Conservation (phyloP, 768 basidiomycete genomes). For the Inosperma sp. region DNA sequence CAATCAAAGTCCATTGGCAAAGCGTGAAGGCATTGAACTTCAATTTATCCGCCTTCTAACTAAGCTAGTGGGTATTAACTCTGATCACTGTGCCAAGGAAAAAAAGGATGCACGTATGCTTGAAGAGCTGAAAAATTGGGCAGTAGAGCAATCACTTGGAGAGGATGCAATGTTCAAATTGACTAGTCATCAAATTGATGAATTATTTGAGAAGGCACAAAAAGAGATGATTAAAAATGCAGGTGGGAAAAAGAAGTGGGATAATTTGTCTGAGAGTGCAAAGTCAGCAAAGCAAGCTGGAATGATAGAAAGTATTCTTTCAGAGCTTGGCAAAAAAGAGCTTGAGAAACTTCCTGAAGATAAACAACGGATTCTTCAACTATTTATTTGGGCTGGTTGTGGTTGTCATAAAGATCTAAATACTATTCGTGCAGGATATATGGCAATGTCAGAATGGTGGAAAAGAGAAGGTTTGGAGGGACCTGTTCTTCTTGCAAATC, state of each 20-base stretch:
- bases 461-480: constrained; percentile 11
- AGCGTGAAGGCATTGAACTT: constrained; percentile 12
- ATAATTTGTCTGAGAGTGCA: constrained; percentile 5
- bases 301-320: constrained; percentile 13
- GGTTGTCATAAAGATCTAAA: constrained; percentile 34
- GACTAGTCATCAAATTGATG: constrained; percentile 9
- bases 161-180: constrained; percentile 20
- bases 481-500: constrained; percentile 26
- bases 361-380: constrained; percentile 13
- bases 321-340: constrained; percentile 12
- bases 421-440: constrained; percentile 24
- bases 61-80: constrained; percentile 8
- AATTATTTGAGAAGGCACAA: constrained; percentile 6
- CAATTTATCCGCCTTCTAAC: constrained; percentile 16
- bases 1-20: constrained; percentile 22
- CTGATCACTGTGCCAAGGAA: constrained; percentile 25
- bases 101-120: constrained; percentile 25
- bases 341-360: constrained; percentile 13
- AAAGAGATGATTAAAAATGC: constrained; percentile 14
- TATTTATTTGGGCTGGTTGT: constrained; percentile 32
- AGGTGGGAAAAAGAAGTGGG: constrained; percentile 17
- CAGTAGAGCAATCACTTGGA: constrained; percentile 21
- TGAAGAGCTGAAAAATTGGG: constrained; percentile 16
- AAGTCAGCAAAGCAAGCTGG: constrained; percentile 11
- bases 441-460: constrained; percentile 19